Percentiles rank a stretch among this genome's conserved stretches.
These are phyloP conservation scores for Sporothrix sp. DNA, from an alignment of 2,329 filamentous ascomycete genomes.

Conservation along the genomic window DNA sequence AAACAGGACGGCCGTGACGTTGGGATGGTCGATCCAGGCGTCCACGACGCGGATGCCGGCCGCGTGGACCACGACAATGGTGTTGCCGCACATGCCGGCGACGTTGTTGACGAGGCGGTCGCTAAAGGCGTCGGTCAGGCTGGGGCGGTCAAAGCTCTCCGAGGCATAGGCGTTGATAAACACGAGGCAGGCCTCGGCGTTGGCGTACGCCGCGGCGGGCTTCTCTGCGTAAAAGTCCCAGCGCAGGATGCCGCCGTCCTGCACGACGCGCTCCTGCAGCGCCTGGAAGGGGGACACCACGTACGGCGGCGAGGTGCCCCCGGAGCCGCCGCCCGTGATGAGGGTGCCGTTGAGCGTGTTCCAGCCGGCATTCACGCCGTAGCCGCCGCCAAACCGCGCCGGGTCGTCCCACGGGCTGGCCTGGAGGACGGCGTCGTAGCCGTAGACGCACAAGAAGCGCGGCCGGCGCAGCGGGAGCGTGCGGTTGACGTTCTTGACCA, in stretches of 20 bases:
- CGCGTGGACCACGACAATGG: constrained; percentile 57
- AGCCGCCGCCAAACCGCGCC: constrained; percentile 28
- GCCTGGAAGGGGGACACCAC: constrained; percentile 42
- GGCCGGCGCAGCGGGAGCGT: constrained; percentile 39
- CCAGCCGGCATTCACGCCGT: constrained; percentile 39
- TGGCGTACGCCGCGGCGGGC: constrained; percentile 32
- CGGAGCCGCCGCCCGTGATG: constrained; percentile 41
- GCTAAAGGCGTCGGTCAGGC: constrained; percentile 59
- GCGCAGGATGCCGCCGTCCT: constrained; percentile 45
- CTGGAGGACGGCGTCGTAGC: constrained; percentile 50
- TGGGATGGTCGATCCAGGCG: constrained; percentile 39
- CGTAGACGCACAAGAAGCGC: constrained; percentile 47
- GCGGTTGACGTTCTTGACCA: constrained; percentile 54
- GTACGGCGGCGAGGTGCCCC: constrained; percentile 40
- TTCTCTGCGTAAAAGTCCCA: constrained; percentile 42
- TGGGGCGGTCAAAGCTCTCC: constrained; percentile 61
- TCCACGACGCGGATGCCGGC: constrained; percentile 41
- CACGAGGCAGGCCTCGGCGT: constrained; percentile 53
- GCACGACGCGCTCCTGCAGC: constrained; percentile 41
- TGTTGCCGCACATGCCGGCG: constrained; percentile 42
- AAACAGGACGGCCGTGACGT: constrained; percentile 42
- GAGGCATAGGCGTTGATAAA: constrained; percentile 63
- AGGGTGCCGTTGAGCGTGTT: constrained; percentile 44
- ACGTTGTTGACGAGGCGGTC: constrained; percentile 48
- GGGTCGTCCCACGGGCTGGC: constrained; percentile 38